A percentile compares a stretch with the other conserved stretches of the same genome.
Conservation (phyloP, 164 flowering plant species). For the Magnolia sinica region DNA sequence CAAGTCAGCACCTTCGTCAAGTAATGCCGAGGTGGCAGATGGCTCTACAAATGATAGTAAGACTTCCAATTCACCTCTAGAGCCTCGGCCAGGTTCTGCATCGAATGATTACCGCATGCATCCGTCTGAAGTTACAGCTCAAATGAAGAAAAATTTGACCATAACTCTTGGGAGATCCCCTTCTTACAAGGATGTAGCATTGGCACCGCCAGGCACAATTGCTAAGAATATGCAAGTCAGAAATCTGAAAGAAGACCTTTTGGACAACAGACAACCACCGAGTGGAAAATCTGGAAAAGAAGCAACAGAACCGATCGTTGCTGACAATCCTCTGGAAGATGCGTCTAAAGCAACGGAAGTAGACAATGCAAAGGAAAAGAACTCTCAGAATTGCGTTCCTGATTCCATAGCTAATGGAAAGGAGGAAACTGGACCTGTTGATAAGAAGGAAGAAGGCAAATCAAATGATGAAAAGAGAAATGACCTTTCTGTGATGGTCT, state of each 20-base stretch:
- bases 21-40: constrained; percentile 32
- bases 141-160: constrained; percentile 37
- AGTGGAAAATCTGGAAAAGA: constrained; percentile 26
- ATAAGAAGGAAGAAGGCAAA: constrained; percentile 29
- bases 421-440: constrained; percentile 22
- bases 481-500: constrained; percentile 19
- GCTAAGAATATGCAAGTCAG: constrained; percentile 46
- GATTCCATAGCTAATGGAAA: constrained; percentile 16
- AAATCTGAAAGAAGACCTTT: constrained; percentile 31
- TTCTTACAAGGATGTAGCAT: constrained; percentile 95
- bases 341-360: constrained; percentile 9
- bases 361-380: constrained; percentile 23
- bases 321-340: background rate
- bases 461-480: constrained; percentile 20
- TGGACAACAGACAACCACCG: constrained; percentile 25
- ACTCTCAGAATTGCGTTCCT: constrained; percentile 15
- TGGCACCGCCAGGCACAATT: constrained; percentile 91
- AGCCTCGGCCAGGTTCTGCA: constrained; percentile 29
- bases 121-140: constrained; percentile 27
- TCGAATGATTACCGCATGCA: background rate
- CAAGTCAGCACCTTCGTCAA: constrained; percentile 63
- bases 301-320: constrained; percentile 17
- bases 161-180: constrained; percentile 83
- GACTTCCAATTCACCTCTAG: constrained; percentile 26
- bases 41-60: constrained; percentile 27